Evolutionary conservation across 176 grass and related monocot species (phyloP).

Genomic region (Carex kokanica): DNA sequence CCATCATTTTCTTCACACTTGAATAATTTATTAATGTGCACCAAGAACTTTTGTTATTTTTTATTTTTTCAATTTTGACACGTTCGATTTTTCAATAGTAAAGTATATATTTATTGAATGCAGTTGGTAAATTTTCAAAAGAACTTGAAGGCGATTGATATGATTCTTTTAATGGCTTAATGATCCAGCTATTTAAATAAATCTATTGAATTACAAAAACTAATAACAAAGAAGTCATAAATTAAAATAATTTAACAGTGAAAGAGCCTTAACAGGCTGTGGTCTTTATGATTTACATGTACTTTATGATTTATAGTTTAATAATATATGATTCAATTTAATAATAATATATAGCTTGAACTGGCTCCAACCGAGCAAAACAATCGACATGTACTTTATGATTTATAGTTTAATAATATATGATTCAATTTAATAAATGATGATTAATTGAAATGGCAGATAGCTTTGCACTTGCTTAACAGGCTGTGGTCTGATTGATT

Average conservation of each 20-base stretch:
- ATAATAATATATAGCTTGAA: too few relatives aligned
- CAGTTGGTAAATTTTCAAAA: background rate
- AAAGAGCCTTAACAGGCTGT: too few relatives aligned
- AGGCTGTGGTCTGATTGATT: background rate
- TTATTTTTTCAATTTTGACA: background rate
- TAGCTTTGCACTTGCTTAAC: background rate
- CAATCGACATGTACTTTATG: too few relatives aligned
- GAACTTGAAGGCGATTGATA: background rate
- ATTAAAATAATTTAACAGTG: too few relatives aligned
- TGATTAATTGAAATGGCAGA: constrained; percentile 1
- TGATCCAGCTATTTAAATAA: too few relatives aligned
- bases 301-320: too few relatives aligned
- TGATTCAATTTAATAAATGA: background rate
- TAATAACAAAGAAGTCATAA: too few relatives aligned
- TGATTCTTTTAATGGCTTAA: too few relatives aligned
- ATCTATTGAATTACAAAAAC: too few relatives aligned
- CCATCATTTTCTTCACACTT: background rate
- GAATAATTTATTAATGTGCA: background rate
- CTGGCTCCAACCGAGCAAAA: too few relatives aligned
- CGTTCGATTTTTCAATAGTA: background rate
- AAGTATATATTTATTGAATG: background rate
- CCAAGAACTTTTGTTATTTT: background rate
- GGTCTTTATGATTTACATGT: too few relatives aligned
- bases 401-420: too few relatives aligned
- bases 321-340: background rate